Evolutionary conservation across 2,329 filamentous ascomycete species (phyloP).

Genomic region (Teratosphaeria nubilosa): DNA sequence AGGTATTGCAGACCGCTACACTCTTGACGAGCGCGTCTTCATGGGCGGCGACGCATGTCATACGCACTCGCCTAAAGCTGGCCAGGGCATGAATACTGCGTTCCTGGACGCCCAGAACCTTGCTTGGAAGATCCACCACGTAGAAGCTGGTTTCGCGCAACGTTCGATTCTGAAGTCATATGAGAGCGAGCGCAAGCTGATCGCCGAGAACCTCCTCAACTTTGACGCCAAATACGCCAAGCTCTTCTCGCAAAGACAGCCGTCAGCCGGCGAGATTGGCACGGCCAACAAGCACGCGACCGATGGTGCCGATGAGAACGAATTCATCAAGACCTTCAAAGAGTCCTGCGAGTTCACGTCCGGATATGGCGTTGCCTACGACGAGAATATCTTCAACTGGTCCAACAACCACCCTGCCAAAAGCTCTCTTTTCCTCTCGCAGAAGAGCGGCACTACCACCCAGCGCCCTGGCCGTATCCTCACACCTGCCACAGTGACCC

Average conservation of each 20-base stretch:
- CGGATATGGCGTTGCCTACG: constrained; percentile 82
- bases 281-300: constrained; percentile 49
- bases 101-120: constrained; percentile 66
- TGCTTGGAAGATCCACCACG: constrained; percentile 91
- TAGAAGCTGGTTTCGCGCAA: constrained; percentile 70
- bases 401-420: constrained; percentile 60
- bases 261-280: constrained; percentile 61
- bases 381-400: constrained; percentile 77
- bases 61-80: constrained; percentile 53
- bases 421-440: constrained; percentile 58
- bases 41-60: constrained; percentile 58
- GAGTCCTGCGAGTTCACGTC: constrained; percentile 85
- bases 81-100: constrained; percentile 54
- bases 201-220: constrained; percentile 72
- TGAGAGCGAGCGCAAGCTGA: constrained; percentile 71
- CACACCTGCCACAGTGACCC: constrained; percentile 69
- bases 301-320: constrained; percentile 49
- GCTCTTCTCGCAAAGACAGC: constrained; percentile 71
- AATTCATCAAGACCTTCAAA: constrained; percentile 85
- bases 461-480: constrained; percentile 67
- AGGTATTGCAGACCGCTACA: constrained; percentile 55
- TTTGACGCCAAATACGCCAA: constrained; percentile 88
- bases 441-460: constrained; percentile 43
- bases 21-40: constrained; percentile 54
- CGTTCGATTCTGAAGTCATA: constrained; percentile 73